Conservation (phyloP, 805 yeast genomes). For the Yamadazyma laniorum region DNA sequence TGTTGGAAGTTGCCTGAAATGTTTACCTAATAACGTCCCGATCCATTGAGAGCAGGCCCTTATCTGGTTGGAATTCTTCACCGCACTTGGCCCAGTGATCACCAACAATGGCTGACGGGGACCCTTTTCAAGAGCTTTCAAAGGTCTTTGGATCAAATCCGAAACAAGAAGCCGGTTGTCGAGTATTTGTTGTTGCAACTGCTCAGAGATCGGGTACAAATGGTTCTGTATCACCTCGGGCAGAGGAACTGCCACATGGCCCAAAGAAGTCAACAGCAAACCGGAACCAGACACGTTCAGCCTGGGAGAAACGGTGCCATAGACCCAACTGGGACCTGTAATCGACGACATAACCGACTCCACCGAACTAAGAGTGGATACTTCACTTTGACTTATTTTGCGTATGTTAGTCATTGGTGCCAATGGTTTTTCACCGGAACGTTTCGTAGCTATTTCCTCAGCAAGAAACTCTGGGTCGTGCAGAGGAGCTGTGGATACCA, state of each 20-base stretch:
- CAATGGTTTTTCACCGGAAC: no score
- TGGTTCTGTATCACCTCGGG: constrained; percentile 45
- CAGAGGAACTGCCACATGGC: constrained; percentile 38
- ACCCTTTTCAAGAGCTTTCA: neutral
- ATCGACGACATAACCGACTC: no score
- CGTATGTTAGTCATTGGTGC: no score
- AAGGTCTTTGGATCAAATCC: constrained; percentile 13
- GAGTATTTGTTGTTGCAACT: constrained; percentile 27
- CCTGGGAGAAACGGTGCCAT: neutral
- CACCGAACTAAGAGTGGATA: no score
- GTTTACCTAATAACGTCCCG: constrained; percentile 18
- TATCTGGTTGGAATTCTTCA: constrained; percentile 31
- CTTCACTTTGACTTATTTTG: no score
- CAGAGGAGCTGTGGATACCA: no score
- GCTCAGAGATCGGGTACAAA: constrained; percentile 33
- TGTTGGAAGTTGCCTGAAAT: constrained; percentile 3
- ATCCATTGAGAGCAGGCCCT: constrained; percentile 45
- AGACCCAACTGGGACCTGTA: neutral
- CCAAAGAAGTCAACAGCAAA: constrained; percentile 25
- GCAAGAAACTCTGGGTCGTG: no score
- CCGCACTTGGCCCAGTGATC: constrained; percentile 39
- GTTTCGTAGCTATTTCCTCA: no score
- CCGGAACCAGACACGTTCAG: constrained; percentile 17
- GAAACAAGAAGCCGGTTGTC: constrained; percentile 26
- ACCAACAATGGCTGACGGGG: constrained; percentile 32